A percentile compares a stretch with the other conserved stretches of the same genome.
Conservation (phyloP, 768 basidiomycete genomes). For the Russula ochroleuca region DNA sequence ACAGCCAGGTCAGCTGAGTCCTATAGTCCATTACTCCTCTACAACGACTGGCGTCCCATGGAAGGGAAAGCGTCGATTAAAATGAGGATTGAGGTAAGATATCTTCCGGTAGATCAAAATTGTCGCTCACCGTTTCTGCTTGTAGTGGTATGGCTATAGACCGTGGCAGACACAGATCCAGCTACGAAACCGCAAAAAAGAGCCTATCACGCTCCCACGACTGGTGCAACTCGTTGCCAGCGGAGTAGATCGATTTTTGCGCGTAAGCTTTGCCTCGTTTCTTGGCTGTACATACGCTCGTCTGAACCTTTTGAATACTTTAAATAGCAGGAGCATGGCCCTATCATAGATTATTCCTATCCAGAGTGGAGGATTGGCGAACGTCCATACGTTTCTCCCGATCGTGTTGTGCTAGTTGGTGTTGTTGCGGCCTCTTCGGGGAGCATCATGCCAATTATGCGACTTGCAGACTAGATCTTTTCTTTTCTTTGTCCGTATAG, state of each 20-base stretch:
- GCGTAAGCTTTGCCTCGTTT: constrained; percentile 1
- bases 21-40: neutral
- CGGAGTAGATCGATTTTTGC: constrained; percentile 21
- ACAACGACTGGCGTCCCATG: constrained; percentile 16
- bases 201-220: constrained; percentile 20
- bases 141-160: constrained; percentile 19
- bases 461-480: neutral
- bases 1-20: constrained; percentile 14
- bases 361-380: constrained; percentile 16
- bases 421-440: constrained; percentile 19
- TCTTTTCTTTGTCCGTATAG: neutral
- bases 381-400: constrained; percentile 12
- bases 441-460: constrained; percentile 24
- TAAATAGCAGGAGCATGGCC: constrained; percentile 15
- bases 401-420: constrained; percentile 17
- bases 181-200: constrained; percentile 19
- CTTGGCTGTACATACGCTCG: neutral
- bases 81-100: constrained; percentile 21
- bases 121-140: neutral
- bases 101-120: neutral
- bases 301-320: neutral
- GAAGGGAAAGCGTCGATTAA: constrained; percentile 20
- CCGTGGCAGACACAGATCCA: constrained; percentile 23
- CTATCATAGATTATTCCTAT: neutral
- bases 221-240: constrained; percentile 21